Percentiles rank a stretch among this genome's conserved stretches.
Evolutionary conservation across 148 eudicot genomes (phyloP).

Genomic region (Diospyros kaki): DNA sequence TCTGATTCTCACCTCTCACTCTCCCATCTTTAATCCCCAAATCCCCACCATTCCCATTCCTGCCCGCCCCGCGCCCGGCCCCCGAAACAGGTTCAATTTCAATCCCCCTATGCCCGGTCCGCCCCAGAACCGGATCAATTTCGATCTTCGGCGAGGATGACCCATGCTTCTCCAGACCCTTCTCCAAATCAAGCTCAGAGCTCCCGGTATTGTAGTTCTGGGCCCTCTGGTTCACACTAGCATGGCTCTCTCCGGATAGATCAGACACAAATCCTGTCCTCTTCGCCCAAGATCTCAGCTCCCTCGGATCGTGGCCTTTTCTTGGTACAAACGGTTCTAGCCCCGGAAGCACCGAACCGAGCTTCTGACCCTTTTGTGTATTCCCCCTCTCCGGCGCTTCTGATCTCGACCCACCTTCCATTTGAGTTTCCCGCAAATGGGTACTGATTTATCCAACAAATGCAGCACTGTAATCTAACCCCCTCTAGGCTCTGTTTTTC

Average conservation of each 20-base stretch:
- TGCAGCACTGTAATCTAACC: neutral
- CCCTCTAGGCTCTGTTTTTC: neutral
- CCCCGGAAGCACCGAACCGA: constrained; percentile 36
- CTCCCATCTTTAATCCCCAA: constrained; percentile 27
- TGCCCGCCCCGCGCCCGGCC: constrained; percentile 17
- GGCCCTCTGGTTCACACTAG: constrained; percentile 30
- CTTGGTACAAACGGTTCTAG: constrained; percentile 68
- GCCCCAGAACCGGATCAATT: constrained; percentile 66
- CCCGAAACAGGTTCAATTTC: constrained; percentile 54
- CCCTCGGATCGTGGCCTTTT: constrained; percentile 71
- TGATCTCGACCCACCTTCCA: constrained; percentile 78
- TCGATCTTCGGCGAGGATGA: constrained; percentile 61
- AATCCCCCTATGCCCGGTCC: constrained; percentile 35
- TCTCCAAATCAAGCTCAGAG: constrained; percentile 50
- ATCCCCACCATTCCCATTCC: constrained; percentile 24
- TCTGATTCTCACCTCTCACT: constrained; percentile 27
- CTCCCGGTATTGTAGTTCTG: constrained; percentile 27
- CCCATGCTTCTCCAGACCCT: constrained; percentile 38
- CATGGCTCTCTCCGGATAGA: constrained; percentile 61
- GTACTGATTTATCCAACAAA: constrained; percentile 2
- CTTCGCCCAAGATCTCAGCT: constrained; percentile 94
- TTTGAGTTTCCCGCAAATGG: constrained; percentile 31
- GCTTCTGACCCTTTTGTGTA: constrained; percentile 28
- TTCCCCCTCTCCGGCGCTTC: constrained; percentile 29
- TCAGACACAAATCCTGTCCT: constrained; percentile 88